phyloP scores from a whole-genome alignment of 352 stramenopile species.

The Blastocystis sp. region DNA sequence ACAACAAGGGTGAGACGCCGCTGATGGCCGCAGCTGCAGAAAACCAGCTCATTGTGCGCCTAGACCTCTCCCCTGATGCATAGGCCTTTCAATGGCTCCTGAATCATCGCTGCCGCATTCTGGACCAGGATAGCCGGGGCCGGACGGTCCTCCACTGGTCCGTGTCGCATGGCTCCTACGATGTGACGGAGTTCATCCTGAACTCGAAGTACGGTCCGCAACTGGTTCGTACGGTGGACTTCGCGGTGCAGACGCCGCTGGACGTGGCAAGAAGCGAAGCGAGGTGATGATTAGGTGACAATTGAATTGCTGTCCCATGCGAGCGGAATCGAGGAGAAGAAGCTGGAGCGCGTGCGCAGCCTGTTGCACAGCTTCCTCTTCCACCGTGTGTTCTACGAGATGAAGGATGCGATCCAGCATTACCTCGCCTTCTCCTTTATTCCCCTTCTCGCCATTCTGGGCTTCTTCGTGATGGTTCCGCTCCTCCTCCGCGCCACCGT shows the following conservation, averaged over 20 bases:
- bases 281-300: not conserved
- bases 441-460: not conserved
- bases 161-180: not conserved
- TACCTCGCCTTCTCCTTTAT: slow-evolving; percentile 49
- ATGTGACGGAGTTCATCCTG: slow-evolving; percentile 31
- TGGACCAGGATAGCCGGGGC: slow-evolving; percentile 63
- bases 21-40: slow-evolving; percentile 49
- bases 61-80: not conserved
- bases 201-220: slow-evolving; percentile 54
- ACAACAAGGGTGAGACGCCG: slow-evolving; percentile 65
- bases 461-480: slow-evolving; percentile 6
- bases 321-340: not conserved
- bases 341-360: not conserved
- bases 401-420: slow-evolving; percentile 30
- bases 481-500: not conserved
- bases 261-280: not conserved
- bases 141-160: slow-evolving; percentile 61
- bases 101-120: slow-evolving; percentile 24
- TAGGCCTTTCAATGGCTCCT: slow-evolving; percentile 60
- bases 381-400: slow-evolving; percentile 43
- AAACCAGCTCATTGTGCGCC: slow-evolving; percentile 45
- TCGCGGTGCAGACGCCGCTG: slow-evolving; percentile 42
- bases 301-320: not conserved
- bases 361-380: slow-evolving; percentile 4
- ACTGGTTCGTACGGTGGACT: slow-evolving; percentile 42